phyloP scores from a whole-genome alignment of 495 filamentous ascomycete species.

The Tuber microsphaerosporum region DNA sequence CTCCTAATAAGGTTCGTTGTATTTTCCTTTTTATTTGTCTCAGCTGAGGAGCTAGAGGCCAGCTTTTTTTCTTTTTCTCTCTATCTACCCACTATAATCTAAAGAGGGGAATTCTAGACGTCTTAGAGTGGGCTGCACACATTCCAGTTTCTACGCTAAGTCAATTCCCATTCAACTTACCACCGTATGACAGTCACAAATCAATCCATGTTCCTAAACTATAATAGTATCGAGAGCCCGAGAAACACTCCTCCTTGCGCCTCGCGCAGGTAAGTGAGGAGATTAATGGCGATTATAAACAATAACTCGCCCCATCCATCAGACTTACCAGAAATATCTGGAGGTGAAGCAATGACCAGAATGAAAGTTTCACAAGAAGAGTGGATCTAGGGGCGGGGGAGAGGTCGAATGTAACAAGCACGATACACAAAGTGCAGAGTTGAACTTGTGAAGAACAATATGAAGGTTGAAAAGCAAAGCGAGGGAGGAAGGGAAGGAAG shows the following conservation, averaged over 20 bases:
- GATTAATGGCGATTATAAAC: not conserved
- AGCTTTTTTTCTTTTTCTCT: not conserved
- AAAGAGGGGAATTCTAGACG: not conserved
- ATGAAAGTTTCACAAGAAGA: too few species aligned
- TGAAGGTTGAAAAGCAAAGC: too few species aligned
- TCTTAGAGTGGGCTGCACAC: not conserved
- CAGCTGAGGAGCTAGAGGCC: too few species aligned
- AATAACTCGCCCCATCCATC: not conserved
- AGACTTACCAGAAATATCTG: not conserved
- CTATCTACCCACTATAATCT: not conserved
- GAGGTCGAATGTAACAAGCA: too few species aligned
- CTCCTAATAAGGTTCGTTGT: not conserved
- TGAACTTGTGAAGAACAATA: too few species aligned
- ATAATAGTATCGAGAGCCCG: not conserved
- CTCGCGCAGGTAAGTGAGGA: too few species aligned
- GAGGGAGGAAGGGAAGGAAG: too few species aligned
- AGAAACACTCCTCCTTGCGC: too few species aligned
- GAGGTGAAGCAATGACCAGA: too few species aligned
- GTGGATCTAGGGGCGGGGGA: too few species aligned
- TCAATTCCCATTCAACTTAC: not conserved
- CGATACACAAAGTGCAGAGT: too few species aligned
- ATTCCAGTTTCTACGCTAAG: not conserved
- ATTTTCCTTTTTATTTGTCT: not conserved
- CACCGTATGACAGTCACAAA: not conserved
- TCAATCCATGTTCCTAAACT: not conserved